Evolutionary conservation across 495 filamentous ascomycete species (phyloP), one percentile per base, ranked within the genome.

Genomic region (Penicillium samsonianum): DNA sequence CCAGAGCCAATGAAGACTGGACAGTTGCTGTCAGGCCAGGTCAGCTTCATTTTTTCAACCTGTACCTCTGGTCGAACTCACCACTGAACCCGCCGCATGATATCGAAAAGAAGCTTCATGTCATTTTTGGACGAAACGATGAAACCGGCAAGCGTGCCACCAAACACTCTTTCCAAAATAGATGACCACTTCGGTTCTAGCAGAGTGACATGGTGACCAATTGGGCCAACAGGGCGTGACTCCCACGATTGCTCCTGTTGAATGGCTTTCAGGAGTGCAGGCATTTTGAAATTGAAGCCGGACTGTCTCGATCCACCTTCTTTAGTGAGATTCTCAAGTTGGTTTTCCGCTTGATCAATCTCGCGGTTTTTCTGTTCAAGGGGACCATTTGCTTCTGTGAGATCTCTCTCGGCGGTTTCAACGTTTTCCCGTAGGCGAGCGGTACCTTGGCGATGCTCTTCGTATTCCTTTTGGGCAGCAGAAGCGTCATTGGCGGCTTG

Each of bases 171-270:
- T 66, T 99, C 94, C 9, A 98, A 67, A 50, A 92, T 83, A n/a
- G 80, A 83, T 6, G 87, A 87, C 94, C 94, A 99, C 64, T 89
- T 76, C 6, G 89, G 88, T 57, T 94, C 85, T 23, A 85, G 76
- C 37, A 98, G 70, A 50, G 82, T 84, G 22, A 98, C 78, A 63
- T 91, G 81, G 10, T 82, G 73, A 22, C 91, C 95, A 12, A 97
- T 80, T 0, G 94, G 94, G 0, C 94, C 94, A 33, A 97, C 78
- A 45, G 95, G 94, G 42, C 80, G 88, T 37, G 80, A 74, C 22
- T 73, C 69, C 60, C 94, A 97, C 1, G 84, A 71, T 2, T 53
- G 61, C 50, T 96, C 90, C 41, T 79, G 71, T 6, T 83, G 78
- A 63, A 98, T 91, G 9, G 80, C 78, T 30, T 67, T 77, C 4